phyloP scores from a whole-genome alignment of 371 early-diverging fungal species.

The Mortierella sp. region DNA sequence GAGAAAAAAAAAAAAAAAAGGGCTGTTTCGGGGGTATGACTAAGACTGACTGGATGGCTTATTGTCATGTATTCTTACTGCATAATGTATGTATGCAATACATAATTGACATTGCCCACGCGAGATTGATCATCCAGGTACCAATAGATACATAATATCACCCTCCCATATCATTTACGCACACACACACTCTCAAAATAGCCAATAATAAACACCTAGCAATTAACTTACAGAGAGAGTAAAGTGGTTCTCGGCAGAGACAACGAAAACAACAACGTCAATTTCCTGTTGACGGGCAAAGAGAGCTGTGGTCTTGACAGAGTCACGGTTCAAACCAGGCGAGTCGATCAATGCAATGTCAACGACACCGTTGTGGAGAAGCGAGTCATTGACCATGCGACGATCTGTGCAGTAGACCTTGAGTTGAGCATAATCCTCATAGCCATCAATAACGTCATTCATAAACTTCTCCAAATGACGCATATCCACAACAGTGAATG shows the following conservation, averaged over 20 bases:
- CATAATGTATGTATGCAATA: neutral
- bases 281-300: constrained; percentile 98
- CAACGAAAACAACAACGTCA: constrained; percentile 98
- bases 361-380: constrained; percentile 93
- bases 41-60: constrained; percentile 13
- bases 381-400: constrained; percentile 69
- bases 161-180: neutral
- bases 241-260: constrained; percentile 98
- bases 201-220: constrained; percentile 7
- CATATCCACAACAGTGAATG: constrained; percentile 79
- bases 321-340: constrained; percentile 98
- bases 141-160: constrained; percentile 2
- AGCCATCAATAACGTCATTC: constrained; percentile 73
- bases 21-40: constrained; percentile 2
- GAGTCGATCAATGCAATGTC: constrained; percentile 97
- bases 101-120: constrained; percentile 21
- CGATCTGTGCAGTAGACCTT: constrained; percentile 91
- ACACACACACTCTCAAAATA: neutral
- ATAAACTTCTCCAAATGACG: constrained; percentile 66
- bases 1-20: constrained; percentile 11
- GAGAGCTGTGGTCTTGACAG: constrained; percentile 94
- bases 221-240: constrained; percentile 86
- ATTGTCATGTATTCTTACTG: neutral
- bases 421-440: constrained; percentile 83
- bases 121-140: constrained; percentile 26